These are phyloP conservation scores for Claviceps monticola DNA, from an alignment of 2,329 filamentous ascomycete species.

Conservation along the genomic window DNA sequence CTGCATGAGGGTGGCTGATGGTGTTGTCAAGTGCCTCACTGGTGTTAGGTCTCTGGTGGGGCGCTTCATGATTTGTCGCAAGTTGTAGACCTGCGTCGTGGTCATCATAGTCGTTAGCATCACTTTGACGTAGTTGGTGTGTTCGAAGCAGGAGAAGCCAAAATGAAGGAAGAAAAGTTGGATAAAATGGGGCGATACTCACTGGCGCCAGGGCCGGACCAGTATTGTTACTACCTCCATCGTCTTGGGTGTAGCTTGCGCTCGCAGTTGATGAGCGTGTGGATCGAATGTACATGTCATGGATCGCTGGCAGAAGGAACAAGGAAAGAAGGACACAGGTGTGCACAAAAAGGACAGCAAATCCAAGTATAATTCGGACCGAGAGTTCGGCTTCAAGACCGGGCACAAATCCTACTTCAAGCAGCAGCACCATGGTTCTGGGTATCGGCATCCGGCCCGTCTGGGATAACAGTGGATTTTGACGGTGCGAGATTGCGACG, in stretches of 20 bases:
- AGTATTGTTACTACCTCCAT: neutral
- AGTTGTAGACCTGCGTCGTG: constrained; percentile 10
- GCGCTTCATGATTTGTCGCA: constrained; percentile 16
- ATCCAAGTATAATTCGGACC: neutral
- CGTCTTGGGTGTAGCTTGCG: neutral
- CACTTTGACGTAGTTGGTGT: too few species aligned
- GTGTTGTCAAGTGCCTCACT: neutral
- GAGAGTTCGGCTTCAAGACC: neutral
- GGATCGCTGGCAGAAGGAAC: constrained; percentile 43
- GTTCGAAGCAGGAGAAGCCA: too few species aligned
- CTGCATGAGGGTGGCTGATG: neutral
- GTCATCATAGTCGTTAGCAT: neutral
- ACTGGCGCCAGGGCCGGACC: neutral
- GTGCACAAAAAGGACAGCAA: neutral
- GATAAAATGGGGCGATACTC: neutral
- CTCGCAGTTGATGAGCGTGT: neutral
- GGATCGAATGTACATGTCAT: neutral
- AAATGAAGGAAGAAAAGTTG: neutral
- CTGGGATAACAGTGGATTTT: constrained; percentile 9
- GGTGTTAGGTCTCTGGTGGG: constrained; percentile 4
- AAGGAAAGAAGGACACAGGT: constrained; percentile 41
- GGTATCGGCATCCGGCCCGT: neutral
- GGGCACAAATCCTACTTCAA: neutral
- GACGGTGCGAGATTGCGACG: constrained; percentile 23
- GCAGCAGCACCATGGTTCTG: neutral